Percentiles rank a stretch among this genome's conserved stretches.
Evolutionary conservation across 495 filamentous ascomycete species (phyloP).

Genomic region (Penicillium malachiteum): DNA sequence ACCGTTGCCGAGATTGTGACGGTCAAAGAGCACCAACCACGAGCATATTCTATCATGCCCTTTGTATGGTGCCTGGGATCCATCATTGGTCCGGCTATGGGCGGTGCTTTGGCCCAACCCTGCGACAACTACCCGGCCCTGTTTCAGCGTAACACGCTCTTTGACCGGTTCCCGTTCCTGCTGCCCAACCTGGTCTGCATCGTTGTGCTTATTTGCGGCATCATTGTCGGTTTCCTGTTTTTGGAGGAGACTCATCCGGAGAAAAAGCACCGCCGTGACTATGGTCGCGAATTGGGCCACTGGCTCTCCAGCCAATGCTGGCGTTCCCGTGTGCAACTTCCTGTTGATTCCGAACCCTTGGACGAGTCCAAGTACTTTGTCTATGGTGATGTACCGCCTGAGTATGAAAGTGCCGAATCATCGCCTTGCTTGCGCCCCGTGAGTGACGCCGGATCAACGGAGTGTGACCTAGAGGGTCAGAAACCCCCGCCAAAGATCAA

Average conservation of each 20-base stretch:
- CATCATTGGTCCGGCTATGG: conserved; percentile 87
- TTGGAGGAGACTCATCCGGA: conserved; percentile 93
- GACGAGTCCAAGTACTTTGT: conserved; percentile 51
- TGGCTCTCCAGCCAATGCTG: conserved; percentile 60
- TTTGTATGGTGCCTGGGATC: conserved; percentile 95
- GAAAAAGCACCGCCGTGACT: conserved; percentile 73
- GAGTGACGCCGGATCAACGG: conserved; percentile 27
- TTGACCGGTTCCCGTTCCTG: conserved; percentile 85
- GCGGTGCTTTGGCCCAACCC: conserved; percentile 84
- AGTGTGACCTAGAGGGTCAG: conserved; percentile 49
- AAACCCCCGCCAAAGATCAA: conserved; percentile 37
- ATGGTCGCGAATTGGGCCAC: conserved; percentile 72
- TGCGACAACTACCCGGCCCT: conserved; percentile 75
- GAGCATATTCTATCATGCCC: conserved; percentile 95
- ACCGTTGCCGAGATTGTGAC: conserved; percentile 92
- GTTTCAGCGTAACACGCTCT: conserved; percentile 72
- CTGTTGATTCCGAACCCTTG: conserved; percentile 35
- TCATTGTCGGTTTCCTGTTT: conserved; percentile 82
- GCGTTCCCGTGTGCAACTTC: conserved; percentile 40
- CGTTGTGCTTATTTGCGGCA: conserved; percentile 69
- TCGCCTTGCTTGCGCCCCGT: conserved; percentile 56
- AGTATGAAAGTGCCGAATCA: conserved; percentile 65
- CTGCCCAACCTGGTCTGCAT: conserved; percentile 93
- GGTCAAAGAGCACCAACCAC: conserved; percentile 86
- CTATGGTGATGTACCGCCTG: conserved; percentile 57